Evolutionary conservation across 2,329 filamentous ascomycete species (phyloP), one percentile per base, ranked within the genome.

Genomic region (Penicillium sp.): DNA sequence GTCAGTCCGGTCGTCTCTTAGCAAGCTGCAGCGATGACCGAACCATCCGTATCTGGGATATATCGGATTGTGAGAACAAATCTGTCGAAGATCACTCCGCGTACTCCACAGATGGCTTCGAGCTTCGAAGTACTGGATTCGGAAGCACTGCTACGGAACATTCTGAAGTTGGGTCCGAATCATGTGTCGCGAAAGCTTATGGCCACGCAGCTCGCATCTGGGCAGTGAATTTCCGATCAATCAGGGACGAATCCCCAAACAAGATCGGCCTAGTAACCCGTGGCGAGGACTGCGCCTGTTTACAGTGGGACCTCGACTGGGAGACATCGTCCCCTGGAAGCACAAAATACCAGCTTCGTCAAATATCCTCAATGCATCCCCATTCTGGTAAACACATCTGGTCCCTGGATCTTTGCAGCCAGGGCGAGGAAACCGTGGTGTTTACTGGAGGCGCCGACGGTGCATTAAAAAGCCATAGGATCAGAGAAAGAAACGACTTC

Each of bases 21-120:
- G 89, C 88, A 12, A 97, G 90, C 63, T 99, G 94, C 68, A 97
- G 93, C 65, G 94, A 99, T 67, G 94, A 99, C 71, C 83, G 94
- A 44, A 96, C 91, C 0, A 84, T 99, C 18, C 82, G 90, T 12
- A 74, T 97, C 1, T 97, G 94, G 93, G 85, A 96, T 65, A 84
- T 97, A 7, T 85, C 86, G 0, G 79, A 84, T 49, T 75, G 78
- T 30, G 66, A 67, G 4, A 53, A 68, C 2, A 63, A 61, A 1
- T 59, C 63, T 1, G 55, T 56, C 4, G 62, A 66, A n/a, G 68
- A 69, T 37, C 63, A 56, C 15, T 65, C 70, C 15, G 63, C 69
- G 8, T 74, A 73, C 49, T 67, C 65, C 4, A 72, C 71, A 7
- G 70, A 72, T 49, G 64, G 66, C 1, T 70, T 68, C 44, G 55